phyloP scores from a whole-genome alignment of 352 stramenopile genomes.

The Globisporangium viniferum region DNA sequence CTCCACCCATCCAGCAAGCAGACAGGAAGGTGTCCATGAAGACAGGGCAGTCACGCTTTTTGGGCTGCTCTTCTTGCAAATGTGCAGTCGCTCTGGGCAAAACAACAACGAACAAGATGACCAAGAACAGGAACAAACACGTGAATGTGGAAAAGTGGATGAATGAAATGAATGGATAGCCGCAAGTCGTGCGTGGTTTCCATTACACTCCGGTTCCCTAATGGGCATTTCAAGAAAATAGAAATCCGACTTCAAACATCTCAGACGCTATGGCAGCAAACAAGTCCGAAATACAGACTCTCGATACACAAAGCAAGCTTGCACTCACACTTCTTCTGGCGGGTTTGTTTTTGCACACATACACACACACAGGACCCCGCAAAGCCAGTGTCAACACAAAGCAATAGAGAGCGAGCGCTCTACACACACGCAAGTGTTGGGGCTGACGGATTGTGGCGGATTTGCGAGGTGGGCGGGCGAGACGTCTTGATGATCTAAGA shows the following conservation, averaged over 20 bases:
- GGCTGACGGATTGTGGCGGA: background rate
- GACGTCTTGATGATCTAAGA: constrained; percentile 1
- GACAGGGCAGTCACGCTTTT: background rate
- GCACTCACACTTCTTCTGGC: no score
- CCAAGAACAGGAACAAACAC: background rate
- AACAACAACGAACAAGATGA: background rate
- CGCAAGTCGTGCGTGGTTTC: background rate
- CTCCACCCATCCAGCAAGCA: background rate
- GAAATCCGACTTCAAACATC: constrained; percentile 8
- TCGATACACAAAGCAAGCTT: background rate
- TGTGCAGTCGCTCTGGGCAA: background rate
- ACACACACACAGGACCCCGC: background rate
- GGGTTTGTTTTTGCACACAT: background rate
- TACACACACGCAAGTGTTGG: background rate
- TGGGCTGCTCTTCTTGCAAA: background rate
- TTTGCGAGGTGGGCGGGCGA: background rate
- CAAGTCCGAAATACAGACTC: background rate
- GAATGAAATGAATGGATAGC: background rate
- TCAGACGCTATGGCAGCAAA: background rate
- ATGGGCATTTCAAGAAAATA: constrained; percentile 1
- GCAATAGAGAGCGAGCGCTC: background rate
- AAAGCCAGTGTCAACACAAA: constrained; percentile 1
- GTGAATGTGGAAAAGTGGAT: background rate
- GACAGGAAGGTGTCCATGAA: constrained; percentile 7
- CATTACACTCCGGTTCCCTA: background rate